Evolutionary conservation across 768 basidiomycete genomes (phyloP), one percentile per base, ranked within the genome.

Genomic region (Mycena haematopus): DNA sequence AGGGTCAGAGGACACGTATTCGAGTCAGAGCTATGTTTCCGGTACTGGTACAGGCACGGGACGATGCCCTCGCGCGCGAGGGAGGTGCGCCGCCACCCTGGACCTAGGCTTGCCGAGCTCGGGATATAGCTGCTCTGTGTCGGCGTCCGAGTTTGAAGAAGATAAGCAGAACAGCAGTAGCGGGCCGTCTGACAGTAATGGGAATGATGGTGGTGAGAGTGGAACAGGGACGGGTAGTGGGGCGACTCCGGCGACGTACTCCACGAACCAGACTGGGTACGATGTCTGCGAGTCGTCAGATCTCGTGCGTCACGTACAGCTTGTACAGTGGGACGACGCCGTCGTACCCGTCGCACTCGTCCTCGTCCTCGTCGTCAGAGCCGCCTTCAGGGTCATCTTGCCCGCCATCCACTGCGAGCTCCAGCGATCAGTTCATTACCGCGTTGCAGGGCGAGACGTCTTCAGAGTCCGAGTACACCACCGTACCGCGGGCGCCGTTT

Each of bases 201-300:
- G 21, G 2, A 65, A 61, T 54, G 65, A 58, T n/a, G n/a, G n/a
- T n/a, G n/a, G 29, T 21, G 65, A 62, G 38, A 65, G 29, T 33
- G 68, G 67, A 27, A 68, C 50, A 13, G 70, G 71, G 9, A 69
- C 63, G 15, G 68, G 59, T 10, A 66, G 65, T 19, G 68, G 72
- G 60, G 54, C 51, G 42, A 72, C 70, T 14, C 70, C 66, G 19
- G 80, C 76, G 17, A 77, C 74, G 0, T 74, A 73, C 19, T 75
- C 77, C 19, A 80, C 79, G 17, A 79, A 78, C 66, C 81, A 84
- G 68, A 83, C 80, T 22, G 83, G 83, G 15, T 84, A 84, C 65
- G 82, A 86, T 65, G 71, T 86, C 17, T 85, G 84, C 65, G 75
- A 73, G 1, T 84, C 83, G 10, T 85, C 84, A 6, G 84, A 85